Evolutionary conservation across 2,329 filamentous ascomycete species (phyloP), one percentile per base, ranked within the genome.

Genomic region (Fusarium robinianum): DNA sequence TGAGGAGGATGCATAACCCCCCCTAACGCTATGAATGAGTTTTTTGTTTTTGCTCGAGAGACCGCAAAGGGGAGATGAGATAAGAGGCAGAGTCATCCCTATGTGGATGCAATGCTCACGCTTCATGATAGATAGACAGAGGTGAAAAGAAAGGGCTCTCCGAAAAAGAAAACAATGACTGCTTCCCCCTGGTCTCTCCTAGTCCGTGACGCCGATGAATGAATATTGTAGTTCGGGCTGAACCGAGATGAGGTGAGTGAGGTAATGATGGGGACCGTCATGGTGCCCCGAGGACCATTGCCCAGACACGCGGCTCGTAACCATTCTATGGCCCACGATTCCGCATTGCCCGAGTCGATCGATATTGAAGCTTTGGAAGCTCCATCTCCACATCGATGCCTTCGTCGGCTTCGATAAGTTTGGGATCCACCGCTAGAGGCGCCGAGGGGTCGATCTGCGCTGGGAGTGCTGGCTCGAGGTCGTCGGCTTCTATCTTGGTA

Each of bases 261-360:
- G 42, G 47, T 46, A 43, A 23, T 16, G 22, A n/a, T 8, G 23
- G 6, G 17, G 16, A 15, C 21, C 15, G 42, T 53, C 27, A 51
- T 21, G 38, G 41, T 14, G 41, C 32, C 46, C 45, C 45, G 22
- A 51, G 34, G 36, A 55, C 32, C 42, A 60, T 41, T 18, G 53
- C 45, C 57, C 55, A 57, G 42, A 24, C 44, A 39, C 46, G 41
- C 23, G 36, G 37, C 42, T 55, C 54, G 41, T 49, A 49, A 35
- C 58, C 58, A 47, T 46, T 47, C 58, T 61, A 61, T 48, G 55
- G 57, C 49, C 36, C 55, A 38, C 63, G 63, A 35, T 51, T 63
- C 27, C 67, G 63, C 68, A 71, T 69, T 17, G 57, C 55, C 49
- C 71, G 62, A 11, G 73, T 73, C 22, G 72, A 74, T 46, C 68